Base-by-base conservation (phyloP, 208 protist species). In the Balamuthia mandrillaris region DNA sequence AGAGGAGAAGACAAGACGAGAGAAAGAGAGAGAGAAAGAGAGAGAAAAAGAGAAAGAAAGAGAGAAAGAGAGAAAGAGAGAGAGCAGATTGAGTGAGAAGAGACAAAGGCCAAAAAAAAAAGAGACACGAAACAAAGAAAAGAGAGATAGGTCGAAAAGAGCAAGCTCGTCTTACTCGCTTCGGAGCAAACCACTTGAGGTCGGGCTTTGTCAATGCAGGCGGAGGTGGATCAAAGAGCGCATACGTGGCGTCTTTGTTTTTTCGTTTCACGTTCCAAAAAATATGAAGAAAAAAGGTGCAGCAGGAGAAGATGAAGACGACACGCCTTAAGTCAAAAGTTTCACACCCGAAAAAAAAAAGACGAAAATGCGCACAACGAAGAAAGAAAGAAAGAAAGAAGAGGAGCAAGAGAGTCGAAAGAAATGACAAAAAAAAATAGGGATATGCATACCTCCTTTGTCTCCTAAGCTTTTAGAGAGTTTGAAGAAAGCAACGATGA, bases 401-500 rank as follows among this genome's bases (percentile, higher is more conserved):
- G 47, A 54, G 47, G 47, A 18, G 18, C 21, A 24, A 24, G 47
- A 54, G 14, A 18, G 16, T 6, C 54, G 54, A 9, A 63, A 21
- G n/a, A 35, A 6, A 12, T 35, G 33, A 35, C 24, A 63, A 63
- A 7, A 29, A 63, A 63, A 6, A 29, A 21, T 21, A 6, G 61
- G 31, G 31, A 37, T 12, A 42, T 4, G 21, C 37, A 31, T 81
- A 81, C 72, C 72, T 5, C 72, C 72, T 60, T 60, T 81, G 44
- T 49, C 72, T 10, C 72, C 72, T 18, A 81, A 49, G n/a, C 33
- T 47, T 61, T 81, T 42, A 4, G 72, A 81, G 31, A 81, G 72
- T 81, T 81, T 81, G 51, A 61, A 81, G 39, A 81, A n/a, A 16
- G 72, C 72, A 21, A 81, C 72, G n/a, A 81, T 81, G 44, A 81